Evolutionary conservation across 306 rosid species (phyloP).

Genomic region (Pyrus bretschneideri): DNA sequence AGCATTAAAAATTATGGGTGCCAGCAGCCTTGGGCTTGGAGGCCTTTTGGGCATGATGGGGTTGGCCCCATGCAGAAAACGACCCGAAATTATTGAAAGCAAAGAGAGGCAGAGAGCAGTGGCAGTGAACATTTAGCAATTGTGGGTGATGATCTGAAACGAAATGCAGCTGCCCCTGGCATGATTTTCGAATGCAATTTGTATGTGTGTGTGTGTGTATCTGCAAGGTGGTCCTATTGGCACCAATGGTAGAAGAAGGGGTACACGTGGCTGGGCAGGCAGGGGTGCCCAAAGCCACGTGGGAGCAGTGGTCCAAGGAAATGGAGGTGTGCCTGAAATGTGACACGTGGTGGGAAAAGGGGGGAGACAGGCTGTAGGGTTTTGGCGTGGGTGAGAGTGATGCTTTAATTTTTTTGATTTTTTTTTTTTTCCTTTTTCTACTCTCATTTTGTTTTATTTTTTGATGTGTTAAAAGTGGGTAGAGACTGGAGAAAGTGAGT

Average conservation of each 20-base stretch:
- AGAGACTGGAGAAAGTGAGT: neutral
- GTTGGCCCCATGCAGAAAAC: conserved; percentile 31
- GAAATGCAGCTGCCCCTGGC: conserved; percentile 1
- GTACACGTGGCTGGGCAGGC: conserved; percentile 21
- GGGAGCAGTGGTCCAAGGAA: conserved; percentile 56
- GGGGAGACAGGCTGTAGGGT: conserved; percentile 41
- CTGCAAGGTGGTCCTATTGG: conserved; percentile 58
- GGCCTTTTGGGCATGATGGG: conserved; percentile 34
- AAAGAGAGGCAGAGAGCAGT: neutral
- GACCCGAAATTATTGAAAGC: conserved; percentile 62
- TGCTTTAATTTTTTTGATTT: neutral
- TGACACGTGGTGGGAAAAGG: conserved; percentile 32
- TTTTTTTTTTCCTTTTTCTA: too few relatives aligned
- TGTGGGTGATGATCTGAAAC: conserved; percentile 4
- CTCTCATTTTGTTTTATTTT: neutral
- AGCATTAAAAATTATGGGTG: conserved; percentile 29
- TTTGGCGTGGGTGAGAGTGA: conserved; percentile 12
- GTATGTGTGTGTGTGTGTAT: neutral
- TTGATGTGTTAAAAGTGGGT: conserved; percentile 10
- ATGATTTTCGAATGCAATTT: conserved; percentile 12
- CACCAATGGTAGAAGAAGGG: conserved; percentile 30
- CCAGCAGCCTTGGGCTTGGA: conserved; percentile 24
- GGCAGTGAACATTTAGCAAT: neutral
- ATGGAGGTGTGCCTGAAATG: conserved; percentile 2
- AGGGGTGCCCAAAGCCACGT: conserved; percentile 52